Evolutionary conservation across 345 rosid genomes (phyloP).

Genomic region (thale cress (Arabidopsis thaliana)): DNA sequence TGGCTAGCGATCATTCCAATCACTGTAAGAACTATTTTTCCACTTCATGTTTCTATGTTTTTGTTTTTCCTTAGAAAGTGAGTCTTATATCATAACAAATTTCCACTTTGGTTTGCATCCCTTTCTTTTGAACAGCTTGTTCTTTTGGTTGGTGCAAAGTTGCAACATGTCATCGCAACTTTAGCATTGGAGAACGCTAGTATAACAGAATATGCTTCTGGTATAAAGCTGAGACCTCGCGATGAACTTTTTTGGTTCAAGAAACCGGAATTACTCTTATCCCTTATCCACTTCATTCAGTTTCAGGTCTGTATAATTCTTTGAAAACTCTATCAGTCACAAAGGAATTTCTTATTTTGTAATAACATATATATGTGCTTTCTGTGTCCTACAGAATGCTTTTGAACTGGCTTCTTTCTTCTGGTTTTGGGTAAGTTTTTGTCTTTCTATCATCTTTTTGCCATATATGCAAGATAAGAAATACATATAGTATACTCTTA

Average conservation of each 20-base stretch:
- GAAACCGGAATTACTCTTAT: conserved; percentile 78
- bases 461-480: background rate
- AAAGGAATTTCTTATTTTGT: background rate
- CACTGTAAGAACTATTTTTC: conserved; percentile 55
- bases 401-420: conserved; percentile 95
- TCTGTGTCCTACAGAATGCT: conserved; percentile 69
- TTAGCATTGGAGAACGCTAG: conserved; percentile 78
- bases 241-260: conserved; percentile 98
- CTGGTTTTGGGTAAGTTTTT: conserved; percentile 86
- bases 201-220: conserved; percentile 55
- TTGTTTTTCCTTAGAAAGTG: background rate
- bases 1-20: conserved; percentile 92
- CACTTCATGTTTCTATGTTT: background rate
- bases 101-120: background rate
- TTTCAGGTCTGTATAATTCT: conserved; percentile 66
- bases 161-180: conserved; percentile 91
- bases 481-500: background rate
- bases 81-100: conserved; percentile 8
- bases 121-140: conserved; percentile 44
- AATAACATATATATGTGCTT: conserved; percentile 31
- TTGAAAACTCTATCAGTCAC: background rate
- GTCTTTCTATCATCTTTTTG: background rate
- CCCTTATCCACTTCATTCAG: conserved; percentile 85
- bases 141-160: conserved; percentile 78
- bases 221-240: conserved; percentile 70